Percentiles rank a stretch among this genome's conserved stretches.
Conservation (phyloP, 1,284 basidiomycete species). For the Chiua sp. region DNA sequence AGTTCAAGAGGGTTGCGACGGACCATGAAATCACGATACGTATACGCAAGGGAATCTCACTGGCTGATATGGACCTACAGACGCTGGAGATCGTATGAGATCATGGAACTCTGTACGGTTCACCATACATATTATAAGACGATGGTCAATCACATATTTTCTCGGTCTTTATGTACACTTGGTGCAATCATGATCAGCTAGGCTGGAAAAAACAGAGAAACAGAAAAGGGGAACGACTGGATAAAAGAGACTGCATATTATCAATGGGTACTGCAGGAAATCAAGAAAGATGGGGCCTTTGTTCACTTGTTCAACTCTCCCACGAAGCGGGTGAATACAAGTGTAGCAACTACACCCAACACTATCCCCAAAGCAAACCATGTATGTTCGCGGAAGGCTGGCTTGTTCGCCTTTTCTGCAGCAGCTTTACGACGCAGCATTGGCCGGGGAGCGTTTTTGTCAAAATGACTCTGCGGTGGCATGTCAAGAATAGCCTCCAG, state of each 20-base stretch:
- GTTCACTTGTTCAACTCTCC: conserved; percentile 13
- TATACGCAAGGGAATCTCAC: conserved; percentile 3
- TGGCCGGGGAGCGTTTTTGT: conserved; percentile 13
- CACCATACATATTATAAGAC: background rate
- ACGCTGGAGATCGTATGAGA: conserved; percentile 15
- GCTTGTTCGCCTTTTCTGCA: background rate
- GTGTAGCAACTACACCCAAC: conserved; percentile 12
- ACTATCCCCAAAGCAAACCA: conserved; percentile 24
- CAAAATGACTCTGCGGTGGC: conserved; percentile 22
- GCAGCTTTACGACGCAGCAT: conserved; percentile 5
- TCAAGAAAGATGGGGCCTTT: background rate
- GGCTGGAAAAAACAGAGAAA: background rate
- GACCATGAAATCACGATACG: conserved; percentile 16
- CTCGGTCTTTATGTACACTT: too few species aligned
- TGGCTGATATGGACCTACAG: conserved; percentile 11
- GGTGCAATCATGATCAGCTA: background rate
- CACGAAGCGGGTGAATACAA: too few species aligned
- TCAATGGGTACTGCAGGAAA: background rate
- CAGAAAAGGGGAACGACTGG: background rate
- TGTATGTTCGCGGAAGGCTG: background rate
- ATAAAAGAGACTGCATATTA: too few species aligned
- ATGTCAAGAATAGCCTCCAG: conserved; percentile 13
- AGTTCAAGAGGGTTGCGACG: conserved; percentile 24
- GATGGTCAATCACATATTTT: background rate
- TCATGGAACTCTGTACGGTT: too few species aligned